Evolutionary conservation across 306 rosid species (phyloP).

Genomic region (Quercus gilva): DNA sequence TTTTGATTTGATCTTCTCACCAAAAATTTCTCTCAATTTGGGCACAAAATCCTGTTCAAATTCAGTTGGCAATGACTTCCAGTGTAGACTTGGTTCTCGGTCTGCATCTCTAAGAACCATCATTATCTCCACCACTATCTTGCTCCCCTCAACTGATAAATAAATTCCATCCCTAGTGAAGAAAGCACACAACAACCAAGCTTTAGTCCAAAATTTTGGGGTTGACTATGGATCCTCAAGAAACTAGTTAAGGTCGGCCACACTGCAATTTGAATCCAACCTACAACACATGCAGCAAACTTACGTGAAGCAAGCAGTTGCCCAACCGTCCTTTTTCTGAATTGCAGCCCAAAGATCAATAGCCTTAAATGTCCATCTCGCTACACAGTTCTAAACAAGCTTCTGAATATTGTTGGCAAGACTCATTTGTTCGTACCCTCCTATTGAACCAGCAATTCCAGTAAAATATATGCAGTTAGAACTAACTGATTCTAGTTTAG

Average conservation of each 20-base stretch:
- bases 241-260: no score
- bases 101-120: conserved; percentile 55
- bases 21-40: background rate
- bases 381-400: conserved; percentile 66
- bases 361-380: conserved; percentile 49
- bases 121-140: conserved; percentile 61
- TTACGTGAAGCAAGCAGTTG: conserved; percentile 53
- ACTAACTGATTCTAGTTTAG: background rate
- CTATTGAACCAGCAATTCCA: background rate
- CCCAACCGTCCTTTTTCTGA: conserved; percentile 54
- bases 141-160: conserved; percentile 57
- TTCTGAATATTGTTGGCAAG: conserved; percentile 59
- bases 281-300: conserved; percentile 16
- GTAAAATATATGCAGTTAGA: background rate
- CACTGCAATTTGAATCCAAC: background rate
- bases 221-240: background rate
- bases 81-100: conserved; percentile 60
- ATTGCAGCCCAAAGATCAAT: conserved; percentile 59
- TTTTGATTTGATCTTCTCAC: conserved; percentile 23
- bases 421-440: conserved; percentile 41
- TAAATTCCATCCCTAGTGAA: conserved; percentile 72
- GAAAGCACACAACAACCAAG: background rate
- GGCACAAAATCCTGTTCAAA: conserved; percentile 41
- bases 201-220: background rate
- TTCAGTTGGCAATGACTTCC: conserved; percentile 50